These are phyloP conservation scores for Pterocarpus macrocarpus DNA, from an alignment of 306 rosid genomes.

Conservation along the genomic window DNA sequence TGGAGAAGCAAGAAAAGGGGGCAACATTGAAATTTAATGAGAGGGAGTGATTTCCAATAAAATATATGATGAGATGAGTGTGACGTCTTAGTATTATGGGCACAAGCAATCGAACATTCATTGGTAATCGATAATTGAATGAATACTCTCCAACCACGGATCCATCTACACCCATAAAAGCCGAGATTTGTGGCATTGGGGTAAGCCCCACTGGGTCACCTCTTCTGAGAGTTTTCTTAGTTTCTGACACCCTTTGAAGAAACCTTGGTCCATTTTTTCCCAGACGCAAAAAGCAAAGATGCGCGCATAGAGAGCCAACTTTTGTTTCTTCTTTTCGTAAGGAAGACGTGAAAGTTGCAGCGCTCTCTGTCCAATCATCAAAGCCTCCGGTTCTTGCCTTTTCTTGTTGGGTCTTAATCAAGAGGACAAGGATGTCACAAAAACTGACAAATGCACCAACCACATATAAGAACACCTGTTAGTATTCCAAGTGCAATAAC, in stretches of 20 bases:
- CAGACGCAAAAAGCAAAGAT: not conserved
- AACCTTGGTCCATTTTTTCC: not conserved
- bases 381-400: not conserved
- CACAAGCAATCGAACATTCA: constrained; percentile 39
- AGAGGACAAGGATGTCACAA: not conserved
- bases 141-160: not conserved
- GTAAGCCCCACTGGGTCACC: constrained; percentile 2
- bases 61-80: not conserved
- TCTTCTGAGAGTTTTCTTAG: not conserved
- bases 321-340: constrained; percentile 2
- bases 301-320: not conserved
- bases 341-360: constrained; percentile 6
- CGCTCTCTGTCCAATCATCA: not conserved
- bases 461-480: not conserved
- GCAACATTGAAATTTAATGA: not conserved
- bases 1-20: not conserved
- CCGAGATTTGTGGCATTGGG: constrained; percentile 27
- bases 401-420: constrained; percentile 21
- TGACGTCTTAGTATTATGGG: constrained; percentile 40
- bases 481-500: too few relatives aligned
- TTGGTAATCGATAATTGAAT: not conserved
- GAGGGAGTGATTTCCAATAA: not conserved
- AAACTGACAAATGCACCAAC: constrained; percentile 6
- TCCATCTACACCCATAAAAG: constrained; percentile 2
- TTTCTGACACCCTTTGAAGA: not conserved